Evolutionary conservation across 2,329 filamentous ascomycete genomes (phyloP).

Genomic region (Botrytis deweyae): DNA sequence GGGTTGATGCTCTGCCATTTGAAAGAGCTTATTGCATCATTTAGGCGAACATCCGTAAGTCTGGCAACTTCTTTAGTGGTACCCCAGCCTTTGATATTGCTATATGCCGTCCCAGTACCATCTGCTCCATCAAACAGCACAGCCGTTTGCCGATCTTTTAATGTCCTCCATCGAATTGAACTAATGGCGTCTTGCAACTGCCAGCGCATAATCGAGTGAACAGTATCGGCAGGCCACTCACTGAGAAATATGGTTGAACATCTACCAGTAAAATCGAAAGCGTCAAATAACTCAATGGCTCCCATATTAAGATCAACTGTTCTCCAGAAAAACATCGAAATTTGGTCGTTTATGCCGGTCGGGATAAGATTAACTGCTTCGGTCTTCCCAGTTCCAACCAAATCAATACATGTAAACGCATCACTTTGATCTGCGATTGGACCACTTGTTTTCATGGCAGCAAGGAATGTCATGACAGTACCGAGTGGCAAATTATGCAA

Average conservation of each 20-base stretch:
- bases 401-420: neutral
- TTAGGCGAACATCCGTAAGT: neutral
- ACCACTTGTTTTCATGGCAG: neutral
- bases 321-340: constrained; percentile 10
- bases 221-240: neutral
- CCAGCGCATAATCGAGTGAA: neutral
- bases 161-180: neutral
- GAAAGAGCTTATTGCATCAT: neutral
- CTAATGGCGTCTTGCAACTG: neutral
- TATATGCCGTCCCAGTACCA: neutral
- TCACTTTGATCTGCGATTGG: neutral
- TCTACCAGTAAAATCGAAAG: neutral
- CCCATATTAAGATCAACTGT: constrained; percentile 6
- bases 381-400: neutral
- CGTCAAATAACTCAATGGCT: neutral
- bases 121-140: neutral
- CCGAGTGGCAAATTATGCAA: constrained; percentile 1
- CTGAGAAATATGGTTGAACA: neutral
- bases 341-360: neutral
- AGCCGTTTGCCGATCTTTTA: neutral
- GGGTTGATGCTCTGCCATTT: neutral
- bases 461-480: neutral
- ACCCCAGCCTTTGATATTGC: neutral
- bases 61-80: neutral
- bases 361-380: neutral